phyloP scores from a whole-genome alignment of 2,329 filamentous ascomycete genomes.

The Exophiala viscosa region DNA sequence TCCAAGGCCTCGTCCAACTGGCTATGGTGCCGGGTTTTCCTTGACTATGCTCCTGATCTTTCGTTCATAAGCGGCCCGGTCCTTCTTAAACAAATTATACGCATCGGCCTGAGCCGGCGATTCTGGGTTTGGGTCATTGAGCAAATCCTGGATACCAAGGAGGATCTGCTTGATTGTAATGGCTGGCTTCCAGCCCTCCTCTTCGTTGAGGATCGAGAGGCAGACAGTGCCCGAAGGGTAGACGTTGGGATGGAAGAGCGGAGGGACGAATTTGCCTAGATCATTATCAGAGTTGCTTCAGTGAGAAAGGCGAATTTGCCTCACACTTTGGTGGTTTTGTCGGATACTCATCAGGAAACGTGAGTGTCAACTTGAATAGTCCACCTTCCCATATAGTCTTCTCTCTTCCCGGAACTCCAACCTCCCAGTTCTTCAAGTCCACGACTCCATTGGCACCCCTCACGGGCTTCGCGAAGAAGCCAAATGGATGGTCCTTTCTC shows the following conservation, averaged over 20 bases:
- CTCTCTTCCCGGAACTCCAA: slow-evolving; percentile 90
- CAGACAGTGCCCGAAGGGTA: slow-evolving; percentile 98
- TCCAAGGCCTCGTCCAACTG: too few relatives aligned
- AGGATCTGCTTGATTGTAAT: slow-evolving; percentile 99
- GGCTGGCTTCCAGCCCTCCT: slow-evolving; percentile 96
- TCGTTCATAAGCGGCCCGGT: slow-evolving; percentile 80
- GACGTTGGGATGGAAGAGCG: slow-evolving; percentile 96
- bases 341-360: slow-evolving; percentile 95
- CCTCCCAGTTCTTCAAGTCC: slow-evolving; percentile 95
- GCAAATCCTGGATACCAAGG: slow-evolving; percentile 88
- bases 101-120: slow-evolving; percentile 95
- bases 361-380: slow-evolving; percentile 87
- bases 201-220: slow-evolving; percentile 94
- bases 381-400: slow-evolving; percentile 99
- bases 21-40: slow-evolving; percentile 69
- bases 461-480: slow-evolving; percentile 87
- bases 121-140: slow-evolving; percentile 95
- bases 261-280: slow-evolving; percentile 89
- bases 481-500: slow-evolving; percentile 94
- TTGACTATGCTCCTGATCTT: slow-evolving; percentile 81
- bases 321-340: slow-evolving; percentile 98
- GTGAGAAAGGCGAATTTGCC: slow-evolving; percentile 31
- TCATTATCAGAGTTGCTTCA: slow-evolving; percentile 15
- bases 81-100: slow-evolving; percentile 94
- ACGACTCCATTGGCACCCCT: slow-evolving; percentile 71